Evolutionary conservation across 2,329 filamentous ascomycete species (phyloP).

Genomic region (Mycocentrospora acerina): DNA sequence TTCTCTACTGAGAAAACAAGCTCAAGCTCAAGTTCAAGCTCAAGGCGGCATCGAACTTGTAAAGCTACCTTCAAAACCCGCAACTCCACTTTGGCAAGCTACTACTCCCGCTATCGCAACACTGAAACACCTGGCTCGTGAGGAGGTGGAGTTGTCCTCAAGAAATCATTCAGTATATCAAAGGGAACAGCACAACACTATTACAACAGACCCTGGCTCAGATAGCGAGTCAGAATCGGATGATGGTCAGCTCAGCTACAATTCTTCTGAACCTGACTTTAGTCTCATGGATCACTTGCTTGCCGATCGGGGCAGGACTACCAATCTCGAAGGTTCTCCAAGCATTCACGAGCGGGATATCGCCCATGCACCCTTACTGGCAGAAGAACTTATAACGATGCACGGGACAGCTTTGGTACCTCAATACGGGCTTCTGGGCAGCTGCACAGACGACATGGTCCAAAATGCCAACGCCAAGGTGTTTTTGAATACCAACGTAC

Average conservation of each 20-base stretch:
- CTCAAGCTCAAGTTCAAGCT: too few relatives aligned
- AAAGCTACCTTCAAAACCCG: too few relatives aligned
- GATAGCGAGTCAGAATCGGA: not conserved
- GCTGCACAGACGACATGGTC: not conserved
- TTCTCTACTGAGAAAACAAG: too few relatives aligned
- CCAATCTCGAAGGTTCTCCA: not conserved
- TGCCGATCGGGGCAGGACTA: not conserved
- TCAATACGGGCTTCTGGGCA: slow-evolving; percentile 14
- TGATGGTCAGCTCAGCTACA: slow-evolving; percentile 4
- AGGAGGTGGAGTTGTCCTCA: too few relatives aligned
- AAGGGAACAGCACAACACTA: not conserved
- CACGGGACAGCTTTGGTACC: too few relatives aligned
- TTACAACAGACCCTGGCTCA: not conserved
- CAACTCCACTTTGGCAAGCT: too few relatives aligned
- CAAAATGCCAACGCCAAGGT: slow-evolving; percentile 25
- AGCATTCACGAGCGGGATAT: slow-evolving; percentile 5
- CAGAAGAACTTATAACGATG: slow-evolving; percentile 1
- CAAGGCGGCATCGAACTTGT: too few relatives aligned
- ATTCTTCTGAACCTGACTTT: slow-evolving; percentile 1
- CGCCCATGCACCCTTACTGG: slow-evolving; percentile 11
- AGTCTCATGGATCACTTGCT: slow-evolving; percentile 1
- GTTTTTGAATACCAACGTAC: slow-evolving; percentile 56
- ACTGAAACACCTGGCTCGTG: too few relatives aligned
- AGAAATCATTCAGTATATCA: too few relatives aligned
- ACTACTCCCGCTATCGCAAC: too few relatives aligned